phyloP scores from a whole-genome alignment of 805 yeast genomes.

The Teunomyces cretensis region DNA sequence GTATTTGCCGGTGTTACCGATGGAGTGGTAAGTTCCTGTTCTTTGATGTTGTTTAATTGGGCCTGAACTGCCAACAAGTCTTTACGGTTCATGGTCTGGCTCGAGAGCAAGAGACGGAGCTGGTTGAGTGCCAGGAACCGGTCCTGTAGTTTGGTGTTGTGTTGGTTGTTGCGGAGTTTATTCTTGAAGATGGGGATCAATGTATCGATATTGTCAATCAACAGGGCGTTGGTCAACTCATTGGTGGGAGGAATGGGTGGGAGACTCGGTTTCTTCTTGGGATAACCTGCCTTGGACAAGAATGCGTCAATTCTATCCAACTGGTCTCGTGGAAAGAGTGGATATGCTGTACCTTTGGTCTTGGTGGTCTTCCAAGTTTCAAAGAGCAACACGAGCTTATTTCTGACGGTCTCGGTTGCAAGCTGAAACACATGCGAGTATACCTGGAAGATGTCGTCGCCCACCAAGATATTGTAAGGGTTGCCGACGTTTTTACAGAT shows the following conservation, averaged over 20 bases:
- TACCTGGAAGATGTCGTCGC: slow-evolving; percentile 63
- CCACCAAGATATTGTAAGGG: slow-evolving; percentile 82
- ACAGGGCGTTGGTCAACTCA: slow-evolving; percentile 19
- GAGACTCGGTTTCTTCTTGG: slow-evolving; percentile 9
- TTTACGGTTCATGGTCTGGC: slow-evolving; percentile 30
- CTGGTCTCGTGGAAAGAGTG: slow-evolving; percentile 71
- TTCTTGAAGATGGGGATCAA: slow-evolving; percentile 44
- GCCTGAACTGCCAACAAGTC: slow-evolving; percentile 39
- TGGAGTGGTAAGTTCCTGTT: slow-evolving; percentile 21
- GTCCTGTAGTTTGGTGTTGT: slow-evolving; percentile 43
- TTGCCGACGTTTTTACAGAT: slow-evolving; percentile 87
- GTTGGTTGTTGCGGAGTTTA: slow-evolving; percentile 30
- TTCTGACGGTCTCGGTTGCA: slow-evolving; percentile 72
- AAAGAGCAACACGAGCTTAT: slow-evolving; percentile 71
- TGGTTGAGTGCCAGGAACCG: slow-evolving; percentile 46
- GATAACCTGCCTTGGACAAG: slow-evolving; percentile 40
- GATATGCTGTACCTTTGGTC: slow-evolving; percentile 55
- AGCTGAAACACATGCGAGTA: slow-evolving; percentile 77
- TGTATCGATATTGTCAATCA: slow-evolving; percentile 35
- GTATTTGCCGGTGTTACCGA: slow-evolving; percentile 14
- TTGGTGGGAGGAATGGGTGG: slow-evolving; percentile 6
- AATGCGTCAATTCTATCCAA: slow-evolving; percentile 73
- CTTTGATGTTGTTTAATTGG: slow-evolving; percentile 38
- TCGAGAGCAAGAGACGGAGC: slow-evolving; percentile 39
- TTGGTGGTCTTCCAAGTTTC: slow-evolving; percentile 83